Base-by-base conservation (phyloP, 768 basidiomycete species). In the Termitomyces sp. region DNA sequence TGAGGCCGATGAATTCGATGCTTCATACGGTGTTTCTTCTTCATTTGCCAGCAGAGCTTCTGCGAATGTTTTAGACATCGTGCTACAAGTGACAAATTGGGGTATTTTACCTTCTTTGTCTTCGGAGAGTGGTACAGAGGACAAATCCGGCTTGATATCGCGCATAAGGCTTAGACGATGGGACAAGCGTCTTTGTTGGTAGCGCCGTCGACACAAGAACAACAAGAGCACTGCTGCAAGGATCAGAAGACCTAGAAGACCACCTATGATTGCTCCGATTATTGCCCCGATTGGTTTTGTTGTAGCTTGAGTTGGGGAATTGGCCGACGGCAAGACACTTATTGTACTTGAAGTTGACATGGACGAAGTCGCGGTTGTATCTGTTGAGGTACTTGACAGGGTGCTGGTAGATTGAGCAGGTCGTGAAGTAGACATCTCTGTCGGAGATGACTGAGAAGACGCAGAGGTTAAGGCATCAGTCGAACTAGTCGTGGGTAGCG, bases 261-360 rank as follows among this genome's bases (percentile, higher is more conserved):
- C 48, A 33, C 60, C 48, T 49, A 61, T 33, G 20, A 56, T 22
- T 39, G 35, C 60, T 42, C 60, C 60, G 1, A 61, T n/a, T 48
- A 61, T 61, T 13, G 60, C 20, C 13, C 55, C 54, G 11, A 35
- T 53, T 20, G 51, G 28, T n/a, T 32, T 56, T 20, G 42, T 36
- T 9, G 38, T 4, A 12, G 60, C 45, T 40, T 24, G 44, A 0
- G 32, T 55, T 36, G 54, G n/a, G 6, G 48, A 28, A 50, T 42
- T 36, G 18, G 48, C 28, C 7, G 40, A 32, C n/a, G 40, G 55
- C n/a, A 55, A n/a, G 7, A 13, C 13, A 44, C 11, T 4, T 16
- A 13, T 42, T 13, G 52, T n/a, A 28, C 45, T 60, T 4, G 45
- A 33, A 24, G 18, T 36, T 20, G 40, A 16, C 11, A 22, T 33